phyloP scores from a whole-genome alignment of 306 rosid species.

The Dicorynia guianensis region DNA sequence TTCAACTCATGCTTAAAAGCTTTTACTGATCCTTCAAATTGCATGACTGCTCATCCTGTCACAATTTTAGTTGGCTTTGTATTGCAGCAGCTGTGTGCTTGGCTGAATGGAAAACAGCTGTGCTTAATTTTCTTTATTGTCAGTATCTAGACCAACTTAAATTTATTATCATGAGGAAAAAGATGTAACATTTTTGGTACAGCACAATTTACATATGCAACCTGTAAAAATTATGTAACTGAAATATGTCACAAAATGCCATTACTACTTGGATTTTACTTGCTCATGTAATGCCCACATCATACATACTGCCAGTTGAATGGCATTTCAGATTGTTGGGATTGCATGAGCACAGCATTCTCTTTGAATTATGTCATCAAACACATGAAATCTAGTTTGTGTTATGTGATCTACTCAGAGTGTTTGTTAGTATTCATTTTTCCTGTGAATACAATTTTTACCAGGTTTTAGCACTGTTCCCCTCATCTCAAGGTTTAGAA shows the following conservation, averaged over 20 bases:
- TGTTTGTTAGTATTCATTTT: neutral
- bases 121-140: neutral
- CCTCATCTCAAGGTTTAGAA: constrained; percentile 96
- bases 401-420: neutral
- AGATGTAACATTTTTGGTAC: neutral
- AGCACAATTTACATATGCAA: neutral
- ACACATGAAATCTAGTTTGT: constrained; percentile 11
- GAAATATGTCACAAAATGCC: constrained; percentile 8
- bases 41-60: neutral
- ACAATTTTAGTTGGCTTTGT: too few species aligned
- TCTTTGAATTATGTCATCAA: constrained; percentile 18
- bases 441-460: constrained; percentile 1
- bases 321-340: constrained; percentile 12
- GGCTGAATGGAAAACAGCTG: too few species aligned
- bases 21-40: neutral
- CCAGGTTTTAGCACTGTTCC: constrained; percentile 83
- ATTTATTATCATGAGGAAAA: neutral
- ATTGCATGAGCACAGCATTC: constrained; percentile 21
- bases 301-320: constrained; percentile 8
- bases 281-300: constrained; percentile 29
- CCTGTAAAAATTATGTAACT: neutral
- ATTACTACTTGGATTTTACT: constrained; percentile 25
- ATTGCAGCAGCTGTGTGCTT: too few species aligned
- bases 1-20: neutral
- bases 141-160: neutral